Base-by-base conservation (phyloP, 2,329 filamentous ascomycete genomes). In the Aspergillus udagawae region DNA sequence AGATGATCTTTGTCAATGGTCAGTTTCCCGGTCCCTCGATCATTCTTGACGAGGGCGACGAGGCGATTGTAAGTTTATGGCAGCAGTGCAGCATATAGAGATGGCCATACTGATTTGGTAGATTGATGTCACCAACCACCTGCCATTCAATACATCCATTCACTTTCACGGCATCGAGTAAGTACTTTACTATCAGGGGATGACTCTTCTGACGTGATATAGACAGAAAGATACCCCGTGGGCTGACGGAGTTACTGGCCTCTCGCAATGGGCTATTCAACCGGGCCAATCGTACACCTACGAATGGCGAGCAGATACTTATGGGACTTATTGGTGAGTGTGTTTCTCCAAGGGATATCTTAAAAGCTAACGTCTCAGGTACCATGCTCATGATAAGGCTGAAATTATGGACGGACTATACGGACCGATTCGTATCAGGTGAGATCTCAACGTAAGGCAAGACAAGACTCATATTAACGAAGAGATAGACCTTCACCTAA, bases 351-450 rank as follows among this genome's bases (percentile, higher is more conserved):
- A 45, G 3, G 3, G 2, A 3, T 14, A 14, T 17, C 1, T 4
- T 8, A 12, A 21, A 42, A 45, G 42, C 42, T 45, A 23, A 45
- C 20, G 42, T 12, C 21, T 45, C 25, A 65, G 63, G 63, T 69
- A 70, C 32, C 84, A 86, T 67, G 78, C 82, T 0, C 84, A 86
- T 63, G 75, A 76, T n/a, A 70, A 73, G 1, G 77, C 77, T 2
- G 81, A 85, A 57, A 79, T 86, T 20, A 79, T 83, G 57, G 84
- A 87, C 62, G 85, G 85, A 1, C 71, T 84, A 9, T 83, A 80
- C 53, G 85, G 84, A 0, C 69, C 83, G 0, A 79, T 71, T 29
- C 66, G 60, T 57, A 68, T 70, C 42, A 62, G 63, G 66, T 70
- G 53, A 35, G 62, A 17, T 7, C 32, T 38, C 32, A 17, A 38